Conservation (phyloP, 2,329 filamentous ascomycete species). For the Hysterium pulicare region DNA sequence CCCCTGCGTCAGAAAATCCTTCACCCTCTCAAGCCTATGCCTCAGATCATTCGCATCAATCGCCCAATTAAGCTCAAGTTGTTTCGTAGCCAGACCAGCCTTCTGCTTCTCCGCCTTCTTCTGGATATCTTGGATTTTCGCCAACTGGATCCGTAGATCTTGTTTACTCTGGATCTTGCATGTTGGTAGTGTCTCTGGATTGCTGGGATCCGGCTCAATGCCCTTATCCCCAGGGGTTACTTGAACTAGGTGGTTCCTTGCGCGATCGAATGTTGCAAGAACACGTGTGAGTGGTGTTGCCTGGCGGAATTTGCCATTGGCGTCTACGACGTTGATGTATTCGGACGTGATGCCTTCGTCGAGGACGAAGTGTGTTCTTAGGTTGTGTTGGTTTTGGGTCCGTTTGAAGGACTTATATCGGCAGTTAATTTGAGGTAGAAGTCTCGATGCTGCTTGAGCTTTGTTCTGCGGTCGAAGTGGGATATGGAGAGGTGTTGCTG, state of each 20-base stretch:
- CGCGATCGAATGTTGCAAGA: slow-evolving; percentile 47
- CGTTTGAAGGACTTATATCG: slow-evolving; percentile 16
- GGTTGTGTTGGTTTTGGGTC: slow-evolving; percentile 29
- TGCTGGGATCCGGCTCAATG: slow-evolving; percentile 19
- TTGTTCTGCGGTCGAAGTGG: slow-evolving; percentile 10
- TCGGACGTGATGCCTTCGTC: slow-evolving; percentile 49
- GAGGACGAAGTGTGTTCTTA: slow-evolving; percentile 40
- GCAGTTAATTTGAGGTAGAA: slow-evolving; percentile 2
- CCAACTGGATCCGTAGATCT: slow-evolving; percentile 45
- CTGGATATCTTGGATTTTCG: slow-evolving; percentile 43
- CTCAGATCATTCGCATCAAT: slow-evolving; percentile 72
- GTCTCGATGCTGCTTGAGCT: slow-evolving; percentile 2
- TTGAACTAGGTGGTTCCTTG: slow-evolving; percentile 51
- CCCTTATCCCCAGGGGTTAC: slow-evolving; percentile 35
- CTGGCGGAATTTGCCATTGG: slow-evolving; percentile 33
- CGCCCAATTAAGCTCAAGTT: slow-evolving; percentile 87
- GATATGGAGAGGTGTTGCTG: slow-evolving; percentile 14
- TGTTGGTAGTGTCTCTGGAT: slow-evolving; percentile 53
- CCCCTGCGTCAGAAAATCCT: slow-evolving; percentile 70
- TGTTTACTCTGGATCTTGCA: slow-evolving; percentile 68
- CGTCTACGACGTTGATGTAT: slow-evolving; percentile 44
- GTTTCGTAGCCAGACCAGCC: slow-evolving; percentile 54
- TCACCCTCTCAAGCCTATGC: slow-evolving; percentile 52
- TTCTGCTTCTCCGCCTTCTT: slow-evolving; percentile 39
- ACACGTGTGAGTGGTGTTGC: slow-evolving; percentile 31